Conservation (phyloP, 371 early-diverging fungal species). For the Mucor ambiguus region DNA sequence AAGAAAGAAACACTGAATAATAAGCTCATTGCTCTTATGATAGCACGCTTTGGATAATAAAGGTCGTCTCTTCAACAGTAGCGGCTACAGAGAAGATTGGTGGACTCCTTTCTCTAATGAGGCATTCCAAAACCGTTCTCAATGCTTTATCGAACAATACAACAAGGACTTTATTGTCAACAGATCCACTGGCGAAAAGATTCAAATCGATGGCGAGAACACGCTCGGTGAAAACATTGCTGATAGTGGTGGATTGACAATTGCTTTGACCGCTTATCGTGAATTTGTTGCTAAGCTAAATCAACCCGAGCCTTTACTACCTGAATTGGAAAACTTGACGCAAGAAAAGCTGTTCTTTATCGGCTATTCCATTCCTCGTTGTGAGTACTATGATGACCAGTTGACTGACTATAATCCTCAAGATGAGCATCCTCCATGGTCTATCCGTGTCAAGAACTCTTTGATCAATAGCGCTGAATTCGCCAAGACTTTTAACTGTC, state of each 20-base stretch:
- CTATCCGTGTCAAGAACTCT: constrained; percentile 58
- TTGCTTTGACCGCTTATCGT: constrained; percentile 31
- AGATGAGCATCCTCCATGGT: constrained; percentile 55
- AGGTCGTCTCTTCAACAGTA: constrained; percentile 54
- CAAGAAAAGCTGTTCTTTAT: constrained; percentile 56
- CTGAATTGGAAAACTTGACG: constrained; percentile 48
- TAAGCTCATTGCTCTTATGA: not conserved
- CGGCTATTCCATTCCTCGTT: constrained; percentile 49
- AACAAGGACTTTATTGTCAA: constrained; percentile 40
- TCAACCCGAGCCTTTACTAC: constrained; percentile 17
- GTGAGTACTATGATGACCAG: constrained; percentile 17
- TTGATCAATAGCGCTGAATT: constrained; percentile 60
- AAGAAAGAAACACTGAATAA: not conserved
- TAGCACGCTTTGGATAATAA: constrained; percentile 49
- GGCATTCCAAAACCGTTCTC: constrained; percentile 49
- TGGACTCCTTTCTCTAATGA: constrained; percentile 54
- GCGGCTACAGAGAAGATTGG: constrained; percentile 53
- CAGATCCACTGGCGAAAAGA: constrained; percentile 18
- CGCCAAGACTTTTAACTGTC: constrained; percentile 62
- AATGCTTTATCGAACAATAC: constrained; percentile 71
- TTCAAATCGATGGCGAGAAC: constrained; percentile 51
- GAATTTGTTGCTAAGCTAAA: not conserved
- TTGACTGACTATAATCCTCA: not conserved
- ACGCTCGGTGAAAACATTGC: constrained; percentile 77
- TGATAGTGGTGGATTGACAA: constrained; percentile 69